Conservation (phyloP, 495 filamentous ascomycete genomes). For the Glarea lozoyensis region DNA sequence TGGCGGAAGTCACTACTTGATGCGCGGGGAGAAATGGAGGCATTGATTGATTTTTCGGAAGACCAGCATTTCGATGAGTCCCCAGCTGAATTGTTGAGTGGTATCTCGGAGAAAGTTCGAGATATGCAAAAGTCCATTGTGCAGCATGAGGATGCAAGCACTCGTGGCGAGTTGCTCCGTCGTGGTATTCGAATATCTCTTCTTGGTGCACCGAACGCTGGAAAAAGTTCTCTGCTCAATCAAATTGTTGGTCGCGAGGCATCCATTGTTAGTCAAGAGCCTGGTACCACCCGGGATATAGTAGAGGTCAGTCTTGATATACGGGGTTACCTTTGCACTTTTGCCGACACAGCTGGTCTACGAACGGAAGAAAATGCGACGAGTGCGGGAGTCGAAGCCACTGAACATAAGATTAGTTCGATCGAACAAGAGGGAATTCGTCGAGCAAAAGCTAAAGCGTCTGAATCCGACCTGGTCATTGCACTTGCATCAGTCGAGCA, state of each 20-base stretch:
- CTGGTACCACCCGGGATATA: conserved; percentile 88
- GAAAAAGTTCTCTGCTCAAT: conserved; percentile 92
- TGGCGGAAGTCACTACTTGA: conserved; percentile 74
- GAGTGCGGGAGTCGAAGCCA: conserved; percentile 2
- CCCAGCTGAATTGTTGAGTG: conserved; percentile 56
- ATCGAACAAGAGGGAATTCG: conserved; percentile 89
- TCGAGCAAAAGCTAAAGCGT: conserved; percentile 69
- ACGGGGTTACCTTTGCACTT: conserved; percentile 75
- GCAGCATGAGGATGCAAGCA: conserved; percentile 63
- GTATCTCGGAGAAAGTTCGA: conserved; percentile 55
- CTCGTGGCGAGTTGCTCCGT: conserved; percentile 75
- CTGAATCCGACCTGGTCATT: conserved; percentile 79
- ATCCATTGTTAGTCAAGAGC: conserved; percentile 85
- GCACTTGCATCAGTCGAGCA: conserved; percentile 65
- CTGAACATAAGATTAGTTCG: conserved; percentile 43
- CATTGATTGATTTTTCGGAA: conserved; percentile 92
- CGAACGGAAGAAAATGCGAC: conserved; percentile 30
- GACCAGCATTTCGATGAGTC: conserved; percentile 96
- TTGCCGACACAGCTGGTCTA: conserved; percentile 91
- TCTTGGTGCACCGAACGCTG: conserved; percentile 86
- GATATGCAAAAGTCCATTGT: conserved; percentile 51
- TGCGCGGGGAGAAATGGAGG: conserved; percentile 86
- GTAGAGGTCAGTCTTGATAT: conserved; percentile 89
- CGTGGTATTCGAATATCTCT: conserved; percentile 81
- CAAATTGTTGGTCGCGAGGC: conserved; percentile 86